Evolutionary conservation across 148 eudicot species (phyloP), one percentile per base, ranked within the genome.

Genomic region (Linanthus parryae): DNA sequence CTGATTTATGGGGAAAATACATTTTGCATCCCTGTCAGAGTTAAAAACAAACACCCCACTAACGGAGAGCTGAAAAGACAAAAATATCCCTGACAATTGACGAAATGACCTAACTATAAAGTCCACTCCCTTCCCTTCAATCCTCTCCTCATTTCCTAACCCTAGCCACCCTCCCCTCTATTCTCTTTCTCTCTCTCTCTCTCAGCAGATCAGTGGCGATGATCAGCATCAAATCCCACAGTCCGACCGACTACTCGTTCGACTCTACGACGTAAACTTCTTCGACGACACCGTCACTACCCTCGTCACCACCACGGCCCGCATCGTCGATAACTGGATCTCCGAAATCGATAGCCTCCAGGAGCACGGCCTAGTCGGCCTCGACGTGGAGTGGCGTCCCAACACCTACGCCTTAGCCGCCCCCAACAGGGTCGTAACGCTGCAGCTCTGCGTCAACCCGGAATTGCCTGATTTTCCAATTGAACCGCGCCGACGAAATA

Each of bases 351-450:
- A 24, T 10, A 8, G 9, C 33, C 51, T 47, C 51, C 34, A 47
- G 31, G 12, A 9, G 18, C 19, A 7, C 9, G 2, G 49, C 5
- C 49, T 24, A 11, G 43, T 61, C 35, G 65, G 65, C 17, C 20
- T 61, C 43, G 65, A 61, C 43, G 3, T 52, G n/a, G 58, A 61
- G 36, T 61, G 58, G 65, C 42, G 58, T 6, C 65, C 65, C 14
- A 8, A 9, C 16, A 21, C 8, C 8, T 2, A 4, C 7, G n/a
- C 17, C 13, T 2, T 7, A 45, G 12, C 0, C 12, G 13, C 5
- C 42, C n/a, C n/a, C n/a, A 51, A 43, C 46, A 42, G 42, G 0
- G 24, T 25, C 9, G 58, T 58, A 14, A 43, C 40, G 0, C 15
- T 61, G 4, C 65, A 61, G 33, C 50, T 61, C 26, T 61, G 65